Evolutionary conservation across 257 asterid species (phyloP), one percentile per base, ranked within the genome.

Genomic region (Verbascum thapsus): DNA sequence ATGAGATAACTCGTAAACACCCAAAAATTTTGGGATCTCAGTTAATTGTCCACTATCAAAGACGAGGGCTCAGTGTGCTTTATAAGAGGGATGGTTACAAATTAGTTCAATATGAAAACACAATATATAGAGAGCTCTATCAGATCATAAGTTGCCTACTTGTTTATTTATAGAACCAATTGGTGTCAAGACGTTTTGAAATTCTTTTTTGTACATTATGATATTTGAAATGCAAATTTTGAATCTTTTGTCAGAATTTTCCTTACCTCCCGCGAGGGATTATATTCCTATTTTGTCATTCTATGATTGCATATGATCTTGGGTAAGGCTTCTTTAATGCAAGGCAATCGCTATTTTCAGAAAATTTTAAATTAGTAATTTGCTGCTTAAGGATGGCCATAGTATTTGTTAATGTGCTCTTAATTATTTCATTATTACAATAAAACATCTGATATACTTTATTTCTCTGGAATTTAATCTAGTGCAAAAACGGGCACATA

Each of bases 401-500:
- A 7, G 7, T 15, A 15, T 7, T 45, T 6, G 8, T 16, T 16
- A 20, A 3, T 16, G 11, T 11, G 13, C 12, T 50, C 19, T 18
- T 45, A 19, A 45, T 15, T 45, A 1, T 26, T 26, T 26, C 32
- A 26, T 26, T 26, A 26, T n/a, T 26, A 26, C 32, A 26, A 26
- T 26, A 20, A 20, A 64, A 13, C 19, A 34, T 35, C 32, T 13
- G 39, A 50, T 13, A 7, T 51, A 13, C 18, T 44, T 13, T 39
- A 3, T 37, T 18, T 69, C 10, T 56, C 51, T 66, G 42, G 35
- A 63, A 32, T 41, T 52, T 56, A 53, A 63, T 68, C 61, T 63
- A 86, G 95, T 86, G 95, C 37, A 86, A 77, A 74, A 83, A 79
- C 49, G 95, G 95, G 63, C 95, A 86, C 53, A 34, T 81, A 71